Evolutionary conservation across 2,329 filamentous ascomycete genomes (phyloP), one percentile per base, ranked within the genome.

Genomic region (Lachnellula arida): DNA sequence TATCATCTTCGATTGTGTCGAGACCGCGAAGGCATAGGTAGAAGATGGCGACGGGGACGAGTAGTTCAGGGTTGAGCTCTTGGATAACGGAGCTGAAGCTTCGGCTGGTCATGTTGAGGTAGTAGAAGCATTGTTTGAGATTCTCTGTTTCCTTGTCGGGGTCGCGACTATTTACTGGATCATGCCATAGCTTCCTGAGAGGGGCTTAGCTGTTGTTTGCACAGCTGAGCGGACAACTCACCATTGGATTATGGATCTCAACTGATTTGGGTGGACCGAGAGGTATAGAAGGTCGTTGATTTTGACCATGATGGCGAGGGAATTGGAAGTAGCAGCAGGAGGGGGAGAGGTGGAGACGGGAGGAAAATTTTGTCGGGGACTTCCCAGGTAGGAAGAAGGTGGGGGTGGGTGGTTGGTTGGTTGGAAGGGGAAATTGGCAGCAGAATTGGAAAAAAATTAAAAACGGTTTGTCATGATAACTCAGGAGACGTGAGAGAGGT

Each of bases 1-100:
- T 97, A 74, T 99, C 94, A 78, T 99, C 94, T 75, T 99, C 94
- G 58, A 99, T 89, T n/a, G 94, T 99, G 73, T 99, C 94, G 50
- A 99, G 82, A 47, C 90, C 94, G 59, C 94, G 89, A 53, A 99
- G 81, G 52, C 91, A 83, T 28, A 99, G 83, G 76, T 99, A 99
- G 80, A 99, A 99, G 9, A 97, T 78, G 54, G 87, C 85, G 46
- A 97, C 81, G 23, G 94, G 91, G 42, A 97, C 83, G 37, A 97
- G 83, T 34, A 99, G 85, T 75, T 99, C 93, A 1, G 91, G 91
- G 70, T 97, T 92, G 44, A 99, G 82, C 75, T 99, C 94, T 74
- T 96, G 85, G 62, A 99, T 99, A 70, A 99, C 94, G 47, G 91
- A 81, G 51, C 87, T 80, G 73, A 99, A 99, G 72, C 91, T 97